These are phyloP conservation scores for Solanum sitiens DNA, from an alignment of 257 asterid genomes.

Conservation along the genomic window DNA sequence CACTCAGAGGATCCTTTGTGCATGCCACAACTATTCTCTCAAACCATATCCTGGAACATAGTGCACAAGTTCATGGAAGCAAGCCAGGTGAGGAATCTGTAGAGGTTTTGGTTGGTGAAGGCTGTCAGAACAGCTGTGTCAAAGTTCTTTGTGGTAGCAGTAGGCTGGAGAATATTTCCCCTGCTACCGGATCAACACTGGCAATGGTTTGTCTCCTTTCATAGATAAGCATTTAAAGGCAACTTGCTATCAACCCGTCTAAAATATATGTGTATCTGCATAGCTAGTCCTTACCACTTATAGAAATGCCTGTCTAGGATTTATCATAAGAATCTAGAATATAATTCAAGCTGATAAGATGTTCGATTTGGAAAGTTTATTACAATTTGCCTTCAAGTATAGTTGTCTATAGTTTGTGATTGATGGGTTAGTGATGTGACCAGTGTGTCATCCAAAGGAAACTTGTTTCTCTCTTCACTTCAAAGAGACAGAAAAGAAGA, in stretches of 20 bases:
- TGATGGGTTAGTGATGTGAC: too few species aligned
- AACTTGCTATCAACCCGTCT: neutral
- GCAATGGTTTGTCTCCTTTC: conserved; percentile 15
- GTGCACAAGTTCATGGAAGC: conserved; percentile 65
- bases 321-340: neutral
- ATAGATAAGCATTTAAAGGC: neutral
- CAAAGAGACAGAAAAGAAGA: too few species aligned
- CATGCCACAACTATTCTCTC: neutral
- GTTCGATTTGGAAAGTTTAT: too few species aligned
- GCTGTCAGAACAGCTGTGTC: conserved; percentile 71
- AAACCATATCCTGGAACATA: neutral
- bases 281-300: neutral
- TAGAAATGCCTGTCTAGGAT: neutral
- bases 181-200: conserved; percentile 12
- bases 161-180: conserved; percentile 10
- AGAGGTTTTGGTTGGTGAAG: conserved; percentile 74
- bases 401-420: too few species aligned
- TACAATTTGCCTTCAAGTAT: too few species aligned
- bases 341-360: neutral
- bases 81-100: conserved; percentile 29
- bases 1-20: neutral
- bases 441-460: too few species aligned
- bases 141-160: conserved; percentile 36
- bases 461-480: too few species aligned
- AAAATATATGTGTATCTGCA: neutral